Percentiles rank a stretch among this genome's conserved stretches.
Conservation (phyloP, 2,329 filamentous ascomycete genomes). For the Cercospora brassicicola region DNA sequence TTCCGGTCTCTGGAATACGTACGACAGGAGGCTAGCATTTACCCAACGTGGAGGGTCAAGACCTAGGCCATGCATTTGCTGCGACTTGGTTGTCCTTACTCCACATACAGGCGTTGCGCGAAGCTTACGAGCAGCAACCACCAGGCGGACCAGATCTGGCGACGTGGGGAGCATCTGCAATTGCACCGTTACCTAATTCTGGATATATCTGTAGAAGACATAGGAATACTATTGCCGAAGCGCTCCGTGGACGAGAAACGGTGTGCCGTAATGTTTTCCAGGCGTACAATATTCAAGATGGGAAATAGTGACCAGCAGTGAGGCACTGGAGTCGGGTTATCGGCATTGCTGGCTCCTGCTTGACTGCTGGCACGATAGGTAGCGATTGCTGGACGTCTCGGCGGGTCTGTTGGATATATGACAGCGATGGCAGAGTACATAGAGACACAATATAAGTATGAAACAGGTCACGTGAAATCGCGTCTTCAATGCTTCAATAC, state of each 20-base stretch:
- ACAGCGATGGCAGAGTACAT: not conserved
- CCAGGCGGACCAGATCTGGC: not conserved
- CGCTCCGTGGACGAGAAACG: not conserved
- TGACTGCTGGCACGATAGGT: not conserved
- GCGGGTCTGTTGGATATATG: not conserved
- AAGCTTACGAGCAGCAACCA: not conserved
- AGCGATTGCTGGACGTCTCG: not conserved
- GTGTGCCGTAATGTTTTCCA: not conserved
- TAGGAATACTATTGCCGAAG: not conserved
- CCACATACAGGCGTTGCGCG: not conserved
- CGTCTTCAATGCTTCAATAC: not conserved
- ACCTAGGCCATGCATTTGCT: not conserved
- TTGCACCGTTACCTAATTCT: not conserved
- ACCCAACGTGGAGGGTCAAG: not conserved
- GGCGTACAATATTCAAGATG: not conserved
- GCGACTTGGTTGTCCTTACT: not conserved
- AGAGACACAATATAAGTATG: not conserved
- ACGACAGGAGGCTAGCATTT: not conserved
- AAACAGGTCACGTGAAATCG: not conserved
- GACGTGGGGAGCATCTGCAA: not conserved
- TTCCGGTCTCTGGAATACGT: not conserved
- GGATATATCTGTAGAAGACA: not conserved
- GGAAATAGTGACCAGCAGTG: not conserved
- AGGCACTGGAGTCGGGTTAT: not conserved
- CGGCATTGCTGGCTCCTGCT: not conserved